Base-by-base conservation (phyloP, 495 filamentous ascomycete species). In the Aspergillus taichungensis region DNA sequence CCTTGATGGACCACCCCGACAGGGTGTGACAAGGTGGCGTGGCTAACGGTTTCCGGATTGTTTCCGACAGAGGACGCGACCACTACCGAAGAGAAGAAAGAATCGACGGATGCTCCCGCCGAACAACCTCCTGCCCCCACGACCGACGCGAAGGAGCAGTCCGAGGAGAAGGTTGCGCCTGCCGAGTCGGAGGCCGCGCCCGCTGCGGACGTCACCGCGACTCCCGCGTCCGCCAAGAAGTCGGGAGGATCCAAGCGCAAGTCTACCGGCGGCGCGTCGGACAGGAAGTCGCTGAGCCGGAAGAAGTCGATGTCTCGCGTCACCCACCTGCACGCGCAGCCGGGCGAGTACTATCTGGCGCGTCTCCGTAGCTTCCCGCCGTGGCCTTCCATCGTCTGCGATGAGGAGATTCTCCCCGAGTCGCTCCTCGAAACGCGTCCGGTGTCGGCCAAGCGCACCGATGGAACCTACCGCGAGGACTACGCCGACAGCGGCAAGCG, bases 331-430 rank as follows among this genome's bases (percentile, higher is more conserved):
- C 75, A 92, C 55, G 87, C 84, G 46, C 71, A 91, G 67, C 85
- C 90, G 2, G 90, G 90, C 53, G 78, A 95, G 49, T 83, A 87
- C 63, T 95, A 78, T 67, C 83, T 88, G 41, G 86, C 87, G 46
- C 82, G 85, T 55, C 79, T 96, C 57, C 90, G 88, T 71, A 89
- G 89, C 43, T 88, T 84, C 67, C 87, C 88, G 9, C 80, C 84
- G 34, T 96, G 90, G 90, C 90, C 90, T 3, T 79, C 85, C 34
- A 83, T 96, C 63, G 79, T 96, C 47, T 88, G 83, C 54, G 88
- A 94, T 57, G 90, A 96, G 64, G 82, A 84, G 47, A 95, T 96
- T 78, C 78, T 96, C 8, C 89, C 89, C 0, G 60, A 75, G 31
- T 76, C 72, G 27, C 74, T 95, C 13, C 61, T 90, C 44, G 78